Evolutionary conservation across 2,329 filamentous ascomycete species (phyloP).

Genomic region (Raffaelea arxii): DNA sequence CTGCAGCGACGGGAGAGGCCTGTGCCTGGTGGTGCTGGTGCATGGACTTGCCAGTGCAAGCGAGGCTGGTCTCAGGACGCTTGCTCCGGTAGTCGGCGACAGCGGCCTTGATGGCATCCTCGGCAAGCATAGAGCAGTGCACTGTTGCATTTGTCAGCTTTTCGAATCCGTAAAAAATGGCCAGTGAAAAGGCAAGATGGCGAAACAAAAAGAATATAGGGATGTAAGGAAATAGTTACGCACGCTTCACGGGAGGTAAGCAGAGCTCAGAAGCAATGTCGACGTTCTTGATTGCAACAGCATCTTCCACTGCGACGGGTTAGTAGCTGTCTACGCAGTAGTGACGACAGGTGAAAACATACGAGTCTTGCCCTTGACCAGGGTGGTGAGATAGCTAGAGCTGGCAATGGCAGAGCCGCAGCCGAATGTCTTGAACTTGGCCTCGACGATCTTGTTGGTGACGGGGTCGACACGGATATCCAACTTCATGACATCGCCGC

Average conservation of each 20-base stretch:
- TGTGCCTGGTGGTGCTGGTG: slow-evolving; percentile 3
- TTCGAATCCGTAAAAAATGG: too few relatives aligned
- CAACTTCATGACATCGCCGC: slow-evolving; percentile 88
- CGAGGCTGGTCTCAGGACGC: slow-evolving; percentile 76
- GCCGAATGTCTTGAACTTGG: slow-evolving; percentile 97
- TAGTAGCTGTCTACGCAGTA: background rate
- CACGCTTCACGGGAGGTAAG: slow-evolving; percentile 77
- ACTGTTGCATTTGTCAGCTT: slow-evolving; percentile 37
- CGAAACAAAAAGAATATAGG: slow-evolving; percentile 57
- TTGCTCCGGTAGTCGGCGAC: slow-evolving; percentile 88
- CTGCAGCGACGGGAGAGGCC: background rate
- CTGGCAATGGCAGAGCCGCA: slow-evolving; percentile 92
- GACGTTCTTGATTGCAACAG: slow-evolving; percentile 85
- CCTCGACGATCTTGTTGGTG: slow-evolving; percentile 81
- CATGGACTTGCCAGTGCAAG: slow-evolving; percentile 46
- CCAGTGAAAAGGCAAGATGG: background rate
- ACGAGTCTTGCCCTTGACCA: slow-evolving; percentile 83
- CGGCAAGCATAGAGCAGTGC: slow-evolving; percentile 86
- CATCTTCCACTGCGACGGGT: slow-evolving; percentile 61
- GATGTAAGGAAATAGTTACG: slow-evolving; percentile 67
- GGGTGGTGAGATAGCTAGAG: slow-evolving; percentile 76
- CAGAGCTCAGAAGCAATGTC: slow-evolving; percentile 97
- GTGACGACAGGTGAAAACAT: background rate
- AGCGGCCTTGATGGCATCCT: slow-evolving; percentile 86
- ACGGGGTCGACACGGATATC: slow-evolving; percentile 87